phyloP scores from a whole-genome alignment of 805 yeast species.

The Limtongozyma cylindracea region DNA sequence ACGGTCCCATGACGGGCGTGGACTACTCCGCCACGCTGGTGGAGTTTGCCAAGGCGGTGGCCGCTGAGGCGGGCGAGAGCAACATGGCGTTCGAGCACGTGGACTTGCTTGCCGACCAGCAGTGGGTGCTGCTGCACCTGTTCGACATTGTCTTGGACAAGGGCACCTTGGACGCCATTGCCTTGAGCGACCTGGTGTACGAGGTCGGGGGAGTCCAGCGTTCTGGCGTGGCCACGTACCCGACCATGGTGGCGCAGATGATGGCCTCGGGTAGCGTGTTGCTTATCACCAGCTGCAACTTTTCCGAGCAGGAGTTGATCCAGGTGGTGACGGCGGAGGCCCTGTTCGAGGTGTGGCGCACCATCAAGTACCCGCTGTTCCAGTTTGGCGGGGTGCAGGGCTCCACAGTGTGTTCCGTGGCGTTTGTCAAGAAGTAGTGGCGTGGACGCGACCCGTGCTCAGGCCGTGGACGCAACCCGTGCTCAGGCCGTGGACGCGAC shows the following conservation, averaged over 20 bases:
- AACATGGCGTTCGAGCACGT: conserved; percentile 32
- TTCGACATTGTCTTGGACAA: conserved; percentile 74
- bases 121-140: conserved; percentile 10
- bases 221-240: conserved; percentile 37
- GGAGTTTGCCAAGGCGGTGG: conserved; percentile 40
- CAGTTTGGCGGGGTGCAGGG: conserved; percentile 83
- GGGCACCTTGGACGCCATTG: conserved; percentile 95
- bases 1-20: conserved; percentile 27
- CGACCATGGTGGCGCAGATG: conserved; percentile 26
- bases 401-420: conserved; percentile 68
- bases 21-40: conserved; percentile 78
- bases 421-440: conserved; percentile 21
- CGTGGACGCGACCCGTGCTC: too few species aligned
- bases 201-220: conserved; percentile 19
- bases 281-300: conserved; percentile 78
- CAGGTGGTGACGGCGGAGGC: conserved; percentile 20
- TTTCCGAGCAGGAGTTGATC: conserved; percentile 57
- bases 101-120: conserved; percentile 28
- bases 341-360: conserved; percentile 30
- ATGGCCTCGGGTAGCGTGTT: conserved; percentile 32
- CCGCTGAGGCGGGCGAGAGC: conserved; percentile 7
- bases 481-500: too few species aligned
- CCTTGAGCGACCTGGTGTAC: conserved; percentile 34
- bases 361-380: conserved; percentile 55
- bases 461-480: too few species aligned